Evolutionary conservation across 2,329 filamentous ascomycete genomes (phyloP), one percentile per base, ranked within the genome.

Genomic region (Ophiosphaerella narmari): DNA sequence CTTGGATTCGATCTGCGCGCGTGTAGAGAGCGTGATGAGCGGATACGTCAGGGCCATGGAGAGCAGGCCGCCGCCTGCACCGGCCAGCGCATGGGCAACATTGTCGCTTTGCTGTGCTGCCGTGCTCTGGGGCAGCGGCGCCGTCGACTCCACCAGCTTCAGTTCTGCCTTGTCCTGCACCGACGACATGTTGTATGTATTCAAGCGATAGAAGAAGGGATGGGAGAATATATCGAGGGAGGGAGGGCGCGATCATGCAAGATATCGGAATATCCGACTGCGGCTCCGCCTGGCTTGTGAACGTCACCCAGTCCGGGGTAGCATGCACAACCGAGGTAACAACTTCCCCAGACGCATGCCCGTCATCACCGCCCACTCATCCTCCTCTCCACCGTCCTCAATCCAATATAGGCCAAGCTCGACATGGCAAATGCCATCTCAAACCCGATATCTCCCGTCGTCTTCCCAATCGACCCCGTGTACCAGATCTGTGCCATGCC

Each of bases 1-100:
- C 76, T 90, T 94, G 51, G 94, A 97, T 77, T 99, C 94, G 74
- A 99, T 93, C 76, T 99, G 94, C 37, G 94, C 94, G 72, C 94
- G 89, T 31, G 94, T 99, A 18, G 94, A 99, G 57, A 99, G 87
- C 31, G 94, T 97, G 71, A 99, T 96, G 65, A 99, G 86, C 36
- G 94, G 94, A 75, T 97, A 95, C 86, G 94, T 99, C 75, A 99
- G 78, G 63, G 92, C 84, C 91, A 97, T 99, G 63, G 94, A 96
- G 51, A 97, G 79, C 50, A 99, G 87, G 52, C 94, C 94, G 62
- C 94, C 94, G 62, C 94, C 94, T 43, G 92, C 90, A 60, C 93
- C 93, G 48, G 92, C 90, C 51, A 97, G 84, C 54, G 93, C 93
- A 78, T 97, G 93, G 49, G 93, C 91, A 70, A 97, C 91, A 80